Evolutionary conservation across 768 basidiomycete species (phyloP).

Genomic region (Boletellus ananiceps): DNA sequence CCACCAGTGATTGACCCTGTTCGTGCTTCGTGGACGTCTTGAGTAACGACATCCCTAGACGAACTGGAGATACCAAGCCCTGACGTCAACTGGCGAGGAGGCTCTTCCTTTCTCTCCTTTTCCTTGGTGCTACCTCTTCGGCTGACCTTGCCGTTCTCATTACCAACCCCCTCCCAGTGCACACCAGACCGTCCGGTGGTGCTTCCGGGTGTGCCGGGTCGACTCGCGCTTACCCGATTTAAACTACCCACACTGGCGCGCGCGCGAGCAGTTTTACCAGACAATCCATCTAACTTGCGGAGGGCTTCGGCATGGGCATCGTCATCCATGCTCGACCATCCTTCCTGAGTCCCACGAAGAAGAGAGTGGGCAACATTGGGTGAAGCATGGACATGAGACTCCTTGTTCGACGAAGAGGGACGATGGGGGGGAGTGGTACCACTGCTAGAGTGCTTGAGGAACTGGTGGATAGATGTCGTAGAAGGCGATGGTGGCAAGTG

Average conservation of each 20-base stretch:
- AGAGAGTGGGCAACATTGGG: slow-evolving; percentile 80
- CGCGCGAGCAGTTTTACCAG: slow-evolving; percentile 68
- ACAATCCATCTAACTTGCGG: slow-evolving; percentile 87
- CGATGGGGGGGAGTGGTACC: slow-evolving; percentile 34
- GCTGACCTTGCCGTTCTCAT: slow-evolving; percentile 32
- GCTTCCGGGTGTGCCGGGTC: slow-evolving; percentile 69
- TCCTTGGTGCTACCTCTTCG: slow-evolving; percentile 36
- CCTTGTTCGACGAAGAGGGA: slow-evolving; percentile 38
- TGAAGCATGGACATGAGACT: slow-evolving; percentile 38
- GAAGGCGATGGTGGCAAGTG: slow-evolving; percentile 90
- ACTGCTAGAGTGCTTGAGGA: slow-evolving; percentile 55
- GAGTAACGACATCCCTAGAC: slow-evolving; percentile 29
- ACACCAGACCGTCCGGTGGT: slow-evolving; percentile 43
- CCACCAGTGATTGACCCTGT: slow-evolving; percentile 46
- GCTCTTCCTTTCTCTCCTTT: slow-evolving; percentile 44
- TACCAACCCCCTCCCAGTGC: slow-evolving; percentile 74
- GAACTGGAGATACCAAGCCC: slow-evolving; percentile 35
- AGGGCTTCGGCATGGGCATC: slow-evolving; percentile 87
- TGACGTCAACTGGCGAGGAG: slow-evolving; percentile 19
- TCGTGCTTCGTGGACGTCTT: slow-evolving; percentile 41
- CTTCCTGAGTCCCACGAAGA: slow-evolving; percentile 82
- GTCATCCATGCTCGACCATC: slow-evolving; percentile 85
- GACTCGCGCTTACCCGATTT: slow-evolving; percentile 60
- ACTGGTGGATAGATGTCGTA: slow-evolving; percentile 82
- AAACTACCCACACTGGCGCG: slow-evolving; percentile 75